A percentile compares a stretch with the other conserved stretches of the same genome.
These are phyloP conservation scores for Tanacetum coccineum DNA, from an alignment of 129 eudicot species.

Conservation along the genomic window DNA sequence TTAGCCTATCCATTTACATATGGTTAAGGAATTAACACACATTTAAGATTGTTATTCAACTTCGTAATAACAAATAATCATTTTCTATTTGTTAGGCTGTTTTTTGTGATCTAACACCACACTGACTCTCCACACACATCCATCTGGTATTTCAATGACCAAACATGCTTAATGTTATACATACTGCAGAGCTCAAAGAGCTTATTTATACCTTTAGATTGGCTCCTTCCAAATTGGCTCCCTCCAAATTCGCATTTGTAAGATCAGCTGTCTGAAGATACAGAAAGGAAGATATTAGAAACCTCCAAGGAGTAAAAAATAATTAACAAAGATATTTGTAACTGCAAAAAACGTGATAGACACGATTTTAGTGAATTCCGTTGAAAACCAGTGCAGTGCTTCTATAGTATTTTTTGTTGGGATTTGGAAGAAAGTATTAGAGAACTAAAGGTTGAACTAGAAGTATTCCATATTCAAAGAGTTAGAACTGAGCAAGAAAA, in stretches of 20 bases:
- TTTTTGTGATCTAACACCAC: too few relatives aligned
- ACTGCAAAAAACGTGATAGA: background rate
- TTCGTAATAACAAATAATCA: too few relatives aligned
- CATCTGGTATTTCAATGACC: too few relatives aligned
- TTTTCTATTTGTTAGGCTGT: too few relatives aligned
- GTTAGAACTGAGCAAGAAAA: background rate
- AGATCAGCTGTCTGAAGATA: constrained; percentile 80
- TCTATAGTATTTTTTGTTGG: background rate
- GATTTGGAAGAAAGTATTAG: background rate
- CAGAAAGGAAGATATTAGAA: background rate
- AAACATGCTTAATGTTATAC: background rate
- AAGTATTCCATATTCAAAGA: background rate
- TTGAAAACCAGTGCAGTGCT: background rate
- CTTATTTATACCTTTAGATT: constrained; percentile 65
- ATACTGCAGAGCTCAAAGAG: constrained; percentile 7
- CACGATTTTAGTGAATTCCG: background rate
- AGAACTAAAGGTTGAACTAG: background rate
- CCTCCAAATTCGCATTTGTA: constrained; percentile 93
- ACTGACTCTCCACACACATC: too few relatives aligned
- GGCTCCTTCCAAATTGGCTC: constrained; percentile 98
- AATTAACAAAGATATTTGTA: background rate
- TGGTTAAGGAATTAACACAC: background rate
- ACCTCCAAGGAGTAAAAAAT: background rate
- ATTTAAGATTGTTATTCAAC: too few relatives aligned
- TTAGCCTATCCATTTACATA: background rate